These are phyloP conservation scores for Arbutus unedo DNA, from an alignment of 148 eudicot species.

Conservation along the genomic window DNA sequence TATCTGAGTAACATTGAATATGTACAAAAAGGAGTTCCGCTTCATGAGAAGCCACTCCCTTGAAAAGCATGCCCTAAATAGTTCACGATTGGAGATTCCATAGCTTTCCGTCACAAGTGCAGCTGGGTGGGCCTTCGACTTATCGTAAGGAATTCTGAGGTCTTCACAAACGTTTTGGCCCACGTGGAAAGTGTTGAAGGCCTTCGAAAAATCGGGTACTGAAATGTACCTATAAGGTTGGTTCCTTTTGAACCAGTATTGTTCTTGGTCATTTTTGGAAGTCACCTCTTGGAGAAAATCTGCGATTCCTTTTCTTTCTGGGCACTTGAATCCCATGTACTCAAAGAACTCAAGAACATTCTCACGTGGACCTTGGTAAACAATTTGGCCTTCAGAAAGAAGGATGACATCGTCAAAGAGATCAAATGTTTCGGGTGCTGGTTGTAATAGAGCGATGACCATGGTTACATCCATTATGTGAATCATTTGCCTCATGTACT, in stretches of 20 bases:
- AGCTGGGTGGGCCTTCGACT: conserved; percentile 28
- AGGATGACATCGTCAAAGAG: conserved; percentile 36
- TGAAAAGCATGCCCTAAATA: conserved; percentile 33
- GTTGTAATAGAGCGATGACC: conserved; percentile 37
- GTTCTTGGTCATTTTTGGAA: too few relatives aligned
- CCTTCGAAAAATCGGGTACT: conserved; percentile 28
- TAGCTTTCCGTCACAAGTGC: conserved; percentile 34
- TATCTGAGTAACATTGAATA: conserved; percentile 38
- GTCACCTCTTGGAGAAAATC: background rate
- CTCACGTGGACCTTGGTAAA: conserved; percentile 36
- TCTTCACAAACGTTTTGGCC: conserved; percentile 24
- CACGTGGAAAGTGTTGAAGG: conserved; percentile 28
- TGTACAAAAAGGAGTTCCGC: conserved; percentile 28
- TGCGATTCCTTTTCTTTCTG: background rate
- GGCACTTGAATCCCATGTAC: background rate
- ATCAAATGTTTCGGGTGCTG: conserved; percentile 38
- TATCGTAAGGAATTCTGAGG: conserved; percentile 34
- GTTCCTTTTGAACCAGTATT: conserved; percentile 4
- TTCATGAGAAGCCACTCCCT: conserved; percentile 44
- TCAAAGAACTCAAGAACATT: background rate
- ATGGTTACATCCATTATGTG: conserved; percentile 31
- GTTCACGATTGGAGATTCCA: conserved; percentile 31
- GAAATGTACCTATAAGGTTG: conserved; percentile 32
- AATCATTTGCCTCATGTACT: conserved; percentile 34
- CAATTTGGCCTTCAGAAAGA: conserved; percentile 29